Evolutionary conservation across 768 basidiomycete genomes (phyloP), one percentile per base, ranked within the genome.

Genomic region (Auricularia heimuer): DNA sequence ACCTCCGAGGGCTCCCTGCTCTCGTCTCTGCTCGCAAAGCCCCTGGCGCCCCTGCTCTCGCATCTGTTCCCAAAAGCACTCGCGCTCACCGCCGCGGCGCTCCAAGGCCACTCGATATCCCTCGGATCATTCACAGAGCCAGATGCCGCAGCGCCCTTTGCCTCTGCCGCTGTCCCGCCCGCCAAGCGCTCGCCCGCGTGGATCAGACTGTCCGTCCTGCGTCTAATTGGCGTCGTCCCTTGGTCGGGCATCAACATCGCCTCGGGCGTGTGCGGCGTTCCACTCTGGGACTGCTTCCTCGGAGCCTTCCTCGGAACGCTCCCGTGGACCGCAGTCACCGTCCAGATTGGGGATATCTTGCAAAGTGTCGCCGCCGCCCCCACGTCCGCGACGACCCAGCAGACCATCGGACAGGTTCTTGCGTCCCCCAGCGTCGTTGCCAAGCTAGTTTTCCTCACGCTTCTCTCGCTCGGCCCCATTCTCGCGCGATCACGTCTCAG

Each of bases 201-300:
- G 94, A 87, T 94, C 54, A 85, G 94, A 47, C 78, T 97, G 54
- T 88, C 93, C 3, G 83, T 96, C 65, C 83, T 98, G 67, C 85
- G 95, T 61, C 85, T 96, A 65, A 84, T 96, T 70, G 95, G 95
- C 21, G 85, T 98, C 64, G 92, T 97, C 3, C 95, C 95, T 4
- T 98, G 95, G 95, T 92, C 91, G 65, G 94, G 92, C 66, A 93
- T 98, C 80, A 98, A 98, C 74, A 90, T 98, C 65, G 94, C 94
- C 56, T 96, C 90, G 75, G 94, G 94, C 62, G 92, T 96, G 34
- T 91, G 90, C 70, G 89, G 90, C 39, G 92, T 98, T 16, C 77
- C 85, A 7, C 71, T 91, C 61, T 72, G 77, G 65, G 89, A 93
- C 73, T 93, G 91, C 71, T 79, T 87, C 71, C 77, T 93, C 62